A percentile compares a stretch with the other conserved stretches of the same genome.
Evolutionary conservation across 176 grass and related monocot genomes (phyloP).

Genomic region (Raddia guianensis): DNA sequence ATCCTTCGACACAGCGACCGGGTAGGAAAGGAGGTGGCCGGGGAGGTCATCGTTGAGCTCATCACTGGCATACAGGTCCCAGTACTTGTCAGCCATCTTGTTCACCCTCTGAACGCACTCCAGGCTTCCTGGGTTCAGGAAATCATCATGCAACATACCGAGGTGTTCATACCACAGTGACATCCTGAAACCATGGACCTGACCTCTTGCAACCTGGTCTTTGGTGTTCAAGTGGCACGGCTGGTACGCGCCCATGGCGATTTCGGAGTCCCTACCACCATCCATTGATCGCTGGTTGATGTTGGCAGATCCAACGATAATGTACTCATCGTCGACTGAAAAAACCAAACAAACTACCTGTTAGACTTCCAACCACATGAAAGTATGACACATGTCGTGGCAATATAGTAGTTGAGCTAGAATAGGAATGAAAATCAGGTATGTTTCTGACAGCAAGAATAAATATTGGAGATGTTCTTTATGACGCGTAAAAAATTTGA

Average conservation of each 20-base stretch:
- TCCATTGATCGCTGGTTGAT: constrained; percentile 98
- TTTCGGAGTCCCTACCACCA: constrained; percentile 82
- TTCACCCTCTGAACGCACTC: constrained; percentile 77
- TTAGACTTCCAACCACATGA: neutral
- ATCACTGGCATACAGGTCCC: constrained; percentile 66
- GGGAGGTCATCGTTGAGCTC: constrained; percentile 69
- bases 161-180: constrained; percentile 94
- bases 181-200: constrained; percentile 87
- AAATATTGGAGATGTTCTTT: neutral
- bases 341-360: constrained; percentile 32
- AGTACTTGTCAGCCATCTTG: constrained; percentile 76
- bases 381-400: neutral
- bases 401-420: constrained; percentile 18
- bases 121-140: constrained; percentile 57
- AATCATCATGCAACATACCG: constrained; percentile 72
- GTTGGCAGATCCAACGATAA: constrained; percentile 86
- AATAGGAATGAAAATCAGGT: neutral
- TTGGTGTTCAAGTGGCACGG: constrained; percentile 61
- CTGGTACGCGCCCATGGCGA: constrained; percentile 82
- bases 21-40: constrained; percentile 83
- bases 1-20: constrained; percentile 42
- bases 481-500: neutral
- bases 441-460: constrained; percentile 2
- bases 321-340: constrained; percentile 91
- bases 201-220: constrained; percentile 63